A percentile compares a stretch with the other conserved stretches of the same genome.
Conservation (phyloP, 352 stramenopile species). For the Phytophthora fragariae region DNA sequence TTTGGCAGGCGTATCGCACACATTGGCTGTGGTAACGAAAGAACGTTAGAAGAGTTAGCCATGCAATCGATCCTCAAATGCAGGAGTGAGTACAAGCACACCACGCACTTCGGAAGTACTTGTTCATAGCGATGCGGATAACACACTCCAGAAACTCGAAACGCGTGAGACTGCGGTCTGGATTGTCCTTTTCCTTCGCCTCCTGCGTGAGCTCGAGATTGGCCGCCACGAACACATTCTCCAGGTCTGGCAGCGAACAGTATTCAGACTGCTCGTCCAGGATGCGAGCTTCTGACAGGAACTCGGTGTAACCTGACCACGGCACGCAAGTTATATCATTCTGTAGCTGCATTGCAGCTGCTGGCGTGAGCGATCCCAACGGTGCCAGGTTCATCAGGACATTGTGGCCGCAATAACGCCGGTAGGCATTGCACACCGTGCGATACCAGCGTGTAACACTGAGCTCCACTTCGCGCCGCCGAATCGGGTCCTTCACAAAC, state of each 20-base stretch:
- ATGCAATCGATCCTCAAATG: not conserved
- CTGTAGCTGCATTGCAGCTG: constrained; percentile 61
- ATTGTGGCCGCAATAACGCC: constrained; percentile 71
- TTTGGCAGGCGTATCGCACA: constrained; percentile 73
- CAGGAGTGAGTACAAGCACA: not conserved
- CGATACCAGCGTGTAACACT: constrained; percentile 64
- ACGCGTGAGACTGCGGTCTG: constrained; percentile 74
- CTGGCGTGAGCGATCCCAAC: constrained; percentile 45
- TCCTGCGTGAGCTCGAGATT: constrained; percentile 84
- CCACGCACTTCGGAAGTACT: constrained; percentile 69
- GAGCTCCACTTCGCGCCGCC: constrained; percentile 65
- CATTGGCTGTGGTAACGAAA: constrained; percentile 46
- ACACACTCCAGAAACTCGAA: constrained; percentile 84
- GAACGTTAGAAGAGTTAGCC: too few relatives aligned
- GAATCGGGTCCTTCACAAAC: constrained; percentile 70
- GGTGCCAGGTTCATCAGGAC: constrained; percentile 61
- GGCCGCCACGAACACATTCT: constrained; percentile 85
- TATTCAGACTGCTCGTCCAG: constrained; percentile 76
- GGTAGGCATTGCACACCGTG: constrained; percentile 66
- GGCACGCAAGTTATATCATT: constrained; percentile 75
- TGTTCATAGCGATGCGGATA: constrained; percentile 84
- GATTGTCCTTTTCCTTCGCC: constrained; percentile 83
- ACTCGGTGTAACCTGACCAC: constrained; percentile 79
- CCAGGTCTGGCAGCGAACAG: constrained; percentile 68
- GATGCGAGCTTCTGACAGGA: constrained; percentile 66